A percentile compares a stretch with the other conserved stretches of the same genome.
Evolutionary conservation across 2,329 filamentous ascomycete genomes (phyloP).

Genomic region (Myriosclerotinia duriaeana): DNA sequence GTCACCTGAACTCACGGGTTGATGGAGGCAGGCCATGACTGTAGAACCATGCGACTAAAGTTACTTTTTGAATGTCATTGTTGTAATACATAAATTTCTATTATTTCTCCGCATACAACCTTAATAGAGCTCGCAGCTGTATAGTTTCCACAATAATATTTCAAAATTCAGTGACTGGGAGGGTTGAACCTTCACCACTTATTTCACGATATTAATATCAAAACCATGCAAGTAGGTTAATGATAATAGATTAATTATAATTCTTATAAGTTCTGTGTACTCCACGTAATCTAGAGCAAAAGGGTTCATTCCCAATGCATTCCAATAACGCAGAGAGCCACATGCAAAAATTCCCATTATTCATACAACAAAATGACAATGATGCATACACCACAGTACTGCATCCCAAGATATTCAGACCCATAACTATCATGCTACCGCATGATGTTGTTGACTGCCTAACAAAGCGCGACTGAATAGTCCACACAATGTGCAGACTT

Average conservation of each 20-base stretch:
- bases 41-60: background rate
- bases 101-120: background rate
- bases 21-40: background rate
- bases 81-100: background rate
- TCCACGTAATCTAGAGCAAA: background rate
- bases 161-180: background rate
- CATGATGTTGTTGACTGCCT: too few relatives aligned
- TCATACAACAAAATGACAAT: too few relatives aligned
- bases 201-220: too few relatives aligned
- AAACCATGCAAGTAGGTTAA: too few relatives aligned
- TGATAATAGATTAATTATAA: too few relatives aligned
- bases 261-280: background rate
- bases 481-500: background rate
- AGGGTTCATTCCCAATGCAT: background rate
- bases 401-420: too few relatives aligned
- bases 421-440: too few relatives aligned
- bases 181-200: too few relatives aligned
- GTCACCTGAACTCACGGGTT: background rate
- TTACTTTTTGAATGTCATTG: background rate
- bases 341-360: background rate
- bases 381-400: too few relatives aligned
- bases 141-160: background rate
- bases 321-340: background rate
- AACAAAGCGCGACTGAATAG: too few relatives aligned
- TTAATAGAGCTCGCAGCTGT: background rate